Evolutionary conservation across 371 early-diverging fungal species (phyloP).

Genomic region (Apophysomyces variabilis): DNA sequence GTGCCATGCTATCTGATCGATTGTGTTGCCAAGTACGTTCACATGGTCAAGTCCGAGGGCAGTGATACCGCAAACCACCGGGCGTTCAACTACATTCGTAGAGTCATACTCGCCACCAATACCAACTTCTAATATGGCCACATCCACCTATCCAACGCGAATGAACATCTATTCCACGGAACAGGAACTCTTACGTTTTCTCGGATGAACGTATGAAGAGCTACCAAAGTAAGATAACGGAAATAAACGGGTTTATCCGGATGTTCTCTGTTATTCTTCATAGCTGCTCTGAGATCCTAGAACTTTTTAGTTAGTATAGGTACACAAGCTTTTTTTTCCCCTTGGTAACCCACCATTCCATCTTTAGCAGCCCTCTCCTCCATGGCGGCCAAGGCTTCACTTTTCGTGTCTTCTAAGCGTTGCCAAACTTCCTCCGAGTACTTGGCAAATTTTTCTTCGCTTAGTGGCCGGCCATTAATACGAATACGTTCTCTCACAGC

Average conservation of each 20-base stretch:
- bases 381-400: constrained; percentile 34
- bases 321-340: too few species aligned
- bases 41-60: constrained; percentile 85
- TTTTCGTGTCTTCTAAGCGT: constrained; percentile 60
- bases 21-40: constrained; percentile 71
- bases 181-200: constrained; percentile 60
- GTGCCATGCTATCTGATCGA: constrained; percentile 91
- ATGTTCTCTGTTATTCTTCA: constrained; percentile 44
- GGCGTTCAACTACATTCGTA: constrained; percentile 77
- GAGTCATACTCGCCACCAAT: constrained; percentile 88
- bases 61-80: constrained; percentile 82
- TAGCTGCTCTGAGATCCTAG: constrained; percentile 27
- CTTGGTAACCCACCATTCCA: background rate
- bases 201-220: constrained; percentile 84
- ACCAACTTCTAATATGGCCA: constrained; percentile 83
- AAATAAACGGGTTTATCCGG: constrained; percentile 87
- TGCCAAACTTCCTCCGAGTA: constrained; percentile 92
- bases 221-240: constrained; percentile 87
- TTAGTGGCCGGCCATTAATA: constrained; percentile 86
- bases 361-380: constrained; percentile 18
- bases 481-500: constrained; percentile 94
- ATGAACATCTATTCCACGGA: background rate
- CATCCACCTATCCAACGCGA: constrained; percentile 57
- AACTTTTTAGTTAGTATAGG: background rate
- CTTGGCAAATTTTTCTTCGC: constrained; percentile 75